Evolutionary conservation across 148 eudicot genomes (phyloP).

Genomic region (Nepenthes mirabilis): DNA sequence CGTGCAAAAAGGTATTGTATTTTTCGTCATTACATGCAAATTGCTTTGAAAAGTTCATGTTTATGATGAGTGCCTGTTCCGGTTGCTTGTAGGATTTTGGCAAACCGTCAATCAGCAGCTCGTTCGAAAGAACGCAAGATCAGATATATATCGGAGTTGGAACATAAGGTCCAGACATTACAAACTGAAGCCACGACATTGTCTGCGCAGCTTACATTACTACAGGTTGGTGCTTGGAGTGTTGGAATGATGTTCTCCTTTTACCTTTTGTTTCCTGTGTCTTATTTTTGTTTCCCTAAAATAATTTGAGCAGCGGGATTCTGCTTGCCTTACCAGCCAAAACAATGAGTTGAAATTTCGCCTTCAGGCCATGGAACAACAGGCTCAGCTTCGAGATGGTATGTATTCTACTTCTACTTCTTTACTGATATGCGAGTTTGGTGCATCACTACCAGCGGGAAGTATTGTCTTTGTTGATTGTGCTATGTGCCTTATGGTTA

Average conservation of each 20-base stretch:
- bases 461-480: background rate
- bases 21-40: background rate
- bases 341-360: slow-evolving; percentile 23
- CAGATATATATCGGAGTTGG: slow-evolving; percentile 38
- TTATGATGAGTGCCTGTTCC: too few relatives aligned
- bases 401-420: slow-evolving; percentile 4
- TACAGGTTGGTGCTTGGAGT: slow-evolving; percentile 18
- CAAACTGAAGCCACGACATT: slow-evolving; percentile 34
- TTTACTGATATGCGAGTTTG: background rate
- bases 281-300: background rate
- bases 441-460: background rate
- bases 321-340: slow-evolving; percentile 16
- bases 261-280: background rate
- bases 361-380: slow-evolving; percentile 25
- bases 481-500: background rate
- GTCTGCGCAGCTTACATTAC: slow-evolving; percentile 29
- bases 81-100: slow-evolving; percentile 24
- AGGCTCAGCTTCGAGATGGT: slow-evolving; percentile 27
- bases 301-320: slow-evolving; percentile 11
- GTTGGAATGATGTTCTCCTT: background rate
- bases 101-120: slow-evolving; percentile 50
- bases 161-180: slow-evolving; percentile 37
- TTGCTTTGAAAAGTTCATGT: too few relatives aligned
- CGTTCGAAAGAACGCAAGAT: slow-evolving; percentile 38
- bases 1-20: slow-evolving; percentile 35